These are phyloP conservation scores for Dioscorea alata DNA, from an alignment of 106 monocot genomes.

Conservation along the genomic window DNA sequence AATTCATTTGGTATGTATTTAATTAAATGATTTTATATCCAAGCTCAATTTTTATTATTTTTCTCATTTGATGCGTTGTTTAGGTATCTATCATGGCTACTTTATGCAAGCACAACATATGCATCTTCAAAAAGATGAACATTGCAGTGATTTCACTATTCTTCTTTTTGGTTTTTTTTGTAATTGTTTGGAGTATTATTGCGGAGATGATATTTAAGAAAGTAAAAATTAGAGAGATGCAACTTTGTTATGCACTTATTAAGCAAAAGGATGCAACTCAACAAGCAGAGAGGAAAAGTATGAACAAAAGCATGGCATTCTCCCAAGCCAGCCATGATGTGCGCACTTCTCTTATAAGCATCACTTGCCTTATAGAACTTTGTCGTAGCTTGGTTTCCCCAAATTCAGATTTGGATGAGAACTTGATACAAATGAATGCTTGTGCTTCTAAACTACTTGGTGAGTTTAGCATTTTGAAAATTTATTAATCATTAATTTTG, in stretches of 20 bases:
- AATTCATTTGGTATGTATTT: slow-evolving; percentile 16
- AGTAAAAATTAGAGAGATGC: slow-evolving; percentile 15
- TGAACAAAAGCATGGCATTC: slow-evolving; percentile 90
- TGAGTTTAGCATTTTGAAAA: slow-evolving; percentile 7
- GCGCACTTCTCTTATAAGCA: slow-evolving; percentile 54
- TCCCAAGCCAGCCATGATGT: slow-evolving; percentile 84
- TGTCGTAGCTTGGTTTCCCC: slow-evolving; percentile 21
- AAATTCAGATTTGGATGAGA: slow-evolving; percentile 32
- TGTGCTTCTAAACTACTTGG: slow-evolving; percentile 61
- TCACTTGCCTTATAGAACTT: slow-evolving; percentile 51
- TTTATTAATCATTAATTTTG: neutral
- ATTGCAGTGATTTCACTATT: slow-evolving; percentile 6
- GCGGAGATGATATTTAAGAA: slow-evolving; percentile 16
- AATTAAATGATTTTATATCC: neutral
- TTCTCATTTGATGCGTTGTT: neutral
- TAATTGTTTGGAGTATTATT: slow-evolving; percentile 14
- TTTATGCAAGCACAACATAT: neutral
- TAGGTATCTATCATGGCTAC: slow-evolving; percentile 23
- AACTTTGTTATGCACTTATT: slow-evolving; percentile 38
- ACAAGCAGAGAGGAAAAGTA: slow-evolving; percentile 91
- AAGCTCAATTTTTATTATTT: neutral
- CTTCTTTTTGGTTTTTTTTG: slow-evolving; percentile 17
- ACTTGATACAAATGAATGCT: slow-evolving; percentile 49
- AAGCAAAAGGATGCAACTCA: slow-evolving; percentile 70
- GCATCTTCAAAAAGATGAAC: slow-evolving; percentile 13